Base-by-base conservation (phyloP, 2,329 filamentous ascomycete species). In the Hysterium pulicare region DNA sequence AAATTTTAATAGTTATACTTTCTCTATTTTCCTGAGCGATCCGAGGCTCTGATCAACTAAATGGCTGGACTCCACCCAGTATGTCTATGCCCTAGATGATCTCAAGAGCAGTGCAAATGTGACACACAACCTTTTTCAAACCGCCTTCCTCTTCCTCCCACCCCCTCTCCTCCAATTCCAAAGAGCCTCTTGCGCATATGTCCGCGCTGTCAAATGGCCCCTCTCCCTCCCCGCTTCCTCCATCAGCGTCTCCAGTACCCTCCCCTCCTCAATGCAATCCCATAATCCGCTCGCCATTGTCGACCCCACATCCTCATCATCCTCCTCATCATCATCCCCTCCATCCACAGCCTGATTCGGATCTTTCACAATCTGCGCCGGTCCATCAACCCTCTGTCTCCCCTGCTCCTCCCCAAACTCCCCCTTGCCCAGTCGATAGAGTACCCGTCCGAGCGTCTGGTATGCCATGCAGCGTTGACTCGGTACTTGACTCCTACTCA, bases 381-480 rank as follows among this genome's bases (percentile, higher is more conserved):
- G 58, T 7, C 77, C 77, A 3, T 78, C 66, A 2, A 61, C 61
- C n/a, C 50, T 48, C 46, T 55, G 44, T 30, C 41, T 54, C 6
- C 55, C 54, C 34, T 66, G 67, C 20, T 81, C 78, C 2, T 78
- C 76, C 0, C 79, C 82, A 43, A 82, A 83, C 44, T 82, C 81
- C 1, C 88, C 90, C 37, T 75, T 79, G 0, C 93, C 91, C 0
- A 98, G 73, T 7, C 90, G 76, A 62, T 87, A 97, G 13, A 97
- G 67, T 5, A 97, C 79, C 16, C 93, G 77, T 0, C 93, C 93
- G 1, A 97, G 72, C 0, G 90, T 91, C 68, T 95, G 91, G 67
- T 89, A 96, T 0, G 93, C 89, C 48, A 97, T 78, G 59, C 93
- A 96, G 9, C 91, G 74, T 71, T 98, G 93, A 1, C 87, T 84